A percentile compares a stretch with the other conserved stretches of the same genome.
Evolutionary conservation across 2,329 filamentous ascomycete genomes (phyloP).

Genomic region (Sclerotinia trifoliorum): DNA sequence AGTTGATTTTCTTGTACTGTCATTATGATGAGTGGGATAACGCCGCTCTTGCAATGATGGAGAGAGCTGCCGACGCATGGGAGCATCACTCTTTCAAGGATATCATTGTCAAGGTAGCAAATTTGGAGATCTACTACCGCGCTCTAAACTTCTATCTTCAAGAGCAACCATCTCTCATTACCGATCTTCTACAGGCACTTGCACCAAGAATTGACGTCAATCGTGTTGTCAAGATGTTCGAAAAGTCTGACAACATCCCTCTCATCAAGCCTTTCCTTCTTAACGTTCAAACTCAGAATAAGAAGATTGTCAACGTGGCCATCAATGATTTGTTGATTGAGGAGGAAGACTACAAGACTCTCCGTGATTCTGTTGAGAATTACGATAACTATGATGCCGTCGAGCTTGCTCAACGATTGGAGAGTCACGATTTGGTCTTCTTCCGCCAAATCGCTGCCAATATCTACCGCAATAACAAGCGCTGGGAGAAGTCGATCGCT

Average conservation of each 20-base stretch:
- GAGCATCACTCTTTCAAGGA: slow-evolving; percentile 99
- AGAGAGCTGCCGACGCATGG: slow-evolving; percentile 95
- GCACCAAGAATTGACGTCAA: slow-evolving; percentile 97
- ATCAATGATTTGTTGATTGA: slow-evolving; percentile 98
- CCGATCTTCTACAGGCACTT: slow-evolving; percentile 88
- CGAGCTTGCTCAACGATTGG: slow-evolving; percentile 84
- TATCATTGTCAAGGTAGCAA: slow-evolving; percentile 94
- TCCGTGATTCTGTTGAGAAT: slow-evolving; percentile 95
- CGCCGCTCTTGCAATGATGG: slow-evolving; percentile 94
- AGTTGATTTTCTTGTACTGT: slow-evolving; percentile 95
- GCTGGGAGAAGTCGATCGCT: slow-evolving; percentile 98
- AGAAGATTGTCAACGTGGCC: slow-evolving; percentile 95
- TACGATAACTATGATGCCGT: slow-evolving; percentile 99
- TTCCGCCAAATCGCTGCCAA: slow-evolving; percentile 98
- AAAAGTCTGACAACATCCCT: slow-evolving; percentile 96
- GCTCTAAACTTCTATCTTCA: slow-evolving; percentile 96
- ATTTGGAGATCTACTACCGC: slow-evolving; percentile 98
- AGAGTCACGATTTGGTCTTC: slow-evolving; percentile 98
- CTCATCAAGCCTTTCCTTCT: slow-evolving; percentile 98
- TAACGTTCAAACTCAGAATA: slow-evolving; percentile 95
- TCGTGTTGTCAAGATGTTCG: slow-evolving; percentile 98
- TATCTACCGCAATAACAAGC: slow-evolving; percentile 99
- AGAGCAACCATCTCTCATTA: slow-evolving; percentile 91
- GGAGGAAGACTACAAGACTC: slow-evolving; percentile 98
- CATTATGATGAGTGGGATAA: slow-evolving; percentile 99